Evolutionary conservation across 1,139 yeast species (phyloP), one percentile per base, ranked within the genome.

Genomic region (Candida sojae): DNA sequence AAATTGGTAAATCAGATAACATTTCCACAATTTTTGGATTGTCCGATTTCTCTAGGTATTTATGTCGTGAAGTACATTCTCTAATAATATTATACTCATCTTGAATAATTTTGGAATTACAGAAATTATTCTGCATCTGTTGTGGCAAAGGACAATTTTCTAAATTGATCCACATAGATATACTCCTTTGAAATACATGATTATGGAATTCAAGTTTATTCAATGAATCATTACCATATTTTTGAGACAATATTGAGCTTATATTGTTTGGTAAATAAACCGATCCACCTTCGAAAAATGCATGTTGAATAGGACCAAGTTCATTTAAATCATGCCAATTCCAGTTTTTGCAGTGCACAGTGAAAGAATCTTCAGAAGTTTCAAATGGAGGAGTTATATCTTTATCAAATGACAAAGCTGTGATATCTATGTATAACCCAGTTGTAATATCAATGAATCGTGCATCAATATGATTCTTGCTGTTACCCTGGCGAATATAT

Each of bases 361-460:
- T 53, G 11, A 23, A 5, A 30, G 37, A 60, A 56, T 41, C 58
- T 54, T 40, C 50, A 2, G 61, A 55, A 7, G 52, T 45, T 5
- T 75, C 74, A 6, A 70, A 63, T 43, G 59, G 55, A 25, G 39
- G 30, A 25, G 30, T 11, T 4, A 36, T 9, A 36, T 25, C 39
- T 50, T 56, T 61, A 42, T 57, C 59, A 4, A 74, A 59, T 51
- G 82, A 69, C 43, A 80, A 60, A 1, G 78, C 85, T 3, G 85
- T 79, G 43, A 83, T 79, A 56, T 83, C 88, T 42, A 83, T 79
- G 58, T 82, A 83, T 44, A 80, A 64, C 3, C 88, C 88, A 2
- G 83, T 71, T 40, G 67, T 67, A 1, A 79, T 69, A 56, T 83
- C 88, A 47, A 83, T 79, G 53, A 83, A 79, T 48, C 89, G 65